phyloP scores from a whole-genome alignment of 2,329 filamentous ascomycete genomes.

The Atkinsonella hypoxylon region DNA sequence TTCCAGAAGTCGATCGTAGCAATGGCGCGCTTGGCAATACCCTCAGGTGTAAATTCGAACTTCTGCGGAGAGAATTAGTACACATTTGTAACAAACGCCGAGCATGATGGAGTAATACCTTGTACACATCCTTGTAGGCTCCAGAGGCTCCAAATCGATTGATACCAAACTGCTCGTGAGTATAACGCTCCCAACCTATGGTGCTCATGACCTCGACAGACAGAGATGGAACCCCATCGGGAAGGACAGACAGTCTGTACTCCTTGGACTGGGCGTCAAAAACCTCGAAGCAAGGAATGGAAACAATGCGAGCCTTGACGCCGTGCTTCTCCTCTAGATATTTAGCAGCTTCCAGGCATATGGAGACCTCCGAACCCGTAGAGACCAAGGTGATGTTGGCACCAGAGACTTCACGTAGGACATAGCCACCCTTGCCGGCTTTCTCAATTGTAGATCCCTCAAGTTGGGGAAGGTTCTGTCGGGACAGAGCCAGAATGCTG shows the following conservation, averaged over 20 bases:
- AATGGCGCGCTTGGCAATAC: slow-evolving; percentile 86
- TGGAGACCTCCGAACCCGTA: slow-evolving; percentile 90
- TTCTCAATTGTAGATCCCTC: slow-evolving; percentile 85
- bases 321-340: slow-evolving; percentile 79
- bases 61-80: slow-evolving; percentile 50
- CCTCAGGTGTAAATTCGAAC: slow-evolving; percentile 98
- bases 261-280: slow-evolving; percentile 92
- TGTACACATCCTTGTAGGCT: slow-evolving; percentile 96
- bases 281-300: slow-evolving; percentile 92
- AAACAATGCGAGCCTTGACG: slow-evolving; percentile 83
- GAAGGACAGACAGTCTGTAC: slow-evolving; percentile 85
- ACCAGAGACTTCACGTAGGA: slow-evolving; percentile 70
- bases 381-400: slow-evolving; percentile 84
- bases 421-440: slow-evolving; percentile 91
- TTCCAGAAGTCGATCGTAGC: slow-evolving; percentile 97
- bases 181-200: slow-evolving; percentile 97
- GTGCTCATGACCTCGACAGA: slow-evolving; percentile 96
- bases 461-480: slow-evolving; percentile 96
- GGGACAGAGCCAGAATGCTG: slow-evolving; percentile 85
- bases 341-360: slow-evolving; percentile 88
- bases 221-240: slow-evolving; percentile 84
- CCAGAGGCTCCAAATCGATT: slow-evolving; percentile 98
- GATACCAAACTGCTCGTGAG: slow-evolving; percentile 97
- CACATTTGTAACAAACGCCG: background rate
- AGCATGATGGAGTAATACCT: slow-evolving; percentile 38